Percentiles rank a stretch among this genome's conserved stretches.
Conservation (phyloP, 768 basidiomycete species). For the Cantharellus cinnabarinus region DNA sequence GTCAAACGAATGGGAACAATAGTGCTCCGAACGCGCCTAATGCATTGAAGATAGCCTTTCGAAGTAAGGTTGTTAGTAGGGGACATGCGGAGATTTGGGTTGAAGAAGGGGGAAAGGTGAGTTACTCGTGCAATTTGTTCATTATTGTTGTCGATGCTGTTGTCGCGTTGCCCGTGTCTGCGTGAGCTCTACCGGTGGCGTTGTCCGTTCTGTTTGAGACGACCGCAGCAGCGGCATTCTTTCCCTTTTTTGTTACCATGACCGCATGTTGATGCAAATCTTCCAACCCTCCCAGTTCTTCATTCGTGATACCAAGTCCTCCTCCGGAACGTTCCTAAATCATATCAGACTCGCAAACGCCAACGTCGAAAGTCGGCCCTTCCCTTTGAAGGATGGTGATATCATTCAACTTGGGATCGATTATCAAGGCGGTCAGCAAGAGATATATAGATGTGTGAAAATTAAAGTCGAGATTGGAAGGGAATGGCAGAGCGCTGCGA, state of each 20-base stretch:
- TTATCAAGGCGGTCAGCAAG: conserved; percentile 92
- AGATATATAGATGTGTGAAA: conserved; percentile 94
- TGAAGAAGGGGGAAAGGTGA: conserved; percentile 21
- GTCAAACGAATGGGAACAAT: conserved; percentile 33
- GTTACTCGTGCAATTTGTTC: conserved; percentile 3
- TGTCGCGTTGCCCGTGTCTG: neutral
- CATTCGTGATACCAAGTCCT: conserved; percentile 77
- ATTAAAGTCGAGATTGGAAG: conserved; percentile 77
- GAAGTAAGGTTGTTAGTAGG: conserved; percentile 84
- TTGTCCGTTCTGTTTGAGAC: too few species aligned
- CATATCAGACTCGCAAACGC: conserved; percentile 77
- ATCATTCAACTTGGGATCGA: conserved; percentile 89
- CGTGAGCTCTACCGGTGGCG: too few species aligned
- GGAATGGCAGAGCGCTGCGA: conserved; percentile 76
- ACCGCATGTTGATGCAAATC: neutral
- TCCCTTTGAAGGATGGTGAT: conserved; percentile 77
- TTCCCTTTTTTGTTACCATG: neutral
- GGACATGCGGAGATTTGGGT: conserved; percentile 92
- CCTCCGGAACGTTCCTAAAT: conserved; percentile 87
- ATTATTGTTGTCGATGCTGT: neutral
- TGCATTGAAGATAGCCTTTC: conserved; percentile 80
- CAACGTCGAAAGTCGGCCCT: conserved; percentile 57
- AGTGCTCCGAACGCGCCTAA: conserved; percentile 41
- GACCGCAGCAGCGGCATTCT: neutral
- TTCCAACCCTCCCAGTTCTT: conserved; percentile 33